phyloP scores from a whole-genome alignment of 257 asterid genomes.

The Penstemon newberryi region DNA sequence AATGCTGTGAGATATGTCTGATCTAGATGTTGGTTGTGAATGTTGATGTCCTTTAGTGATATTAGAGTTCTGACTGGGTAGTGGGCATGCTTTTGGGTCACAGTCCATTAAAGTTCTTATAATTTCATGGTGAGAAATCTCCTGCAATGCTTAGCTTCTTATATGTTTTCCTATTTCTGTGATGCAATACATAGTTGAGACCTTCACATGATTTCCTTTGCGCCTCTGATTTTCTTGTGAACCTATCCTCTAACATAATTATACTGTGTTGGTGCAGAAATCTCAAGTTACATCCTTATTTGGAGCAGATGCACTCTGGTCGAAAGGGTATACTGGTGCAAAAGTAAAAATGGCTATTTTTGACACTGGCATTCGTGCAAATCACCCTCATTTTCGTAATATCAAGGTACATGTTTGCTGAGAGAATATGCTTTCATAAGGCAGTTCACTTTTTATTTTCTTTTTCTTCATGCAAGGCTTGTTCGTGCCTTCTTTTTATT shows the following conservation, averaged over 20 bases:
- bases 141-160: not conserved
- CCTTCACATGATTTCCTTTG: not conserved
- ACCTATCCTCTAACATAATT: constrained; percentile 19
- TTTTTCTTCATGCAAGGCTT: not conserved
- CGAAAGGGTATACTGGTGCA: constrained; percentile 87
- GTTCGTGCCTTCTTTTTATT: not conserved
- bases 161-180: constrained; percentile 14
- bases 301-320: constrained; percentile 96
- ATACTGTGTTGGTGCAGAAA: constrained; percentile 60
- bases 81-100: constrained; percentile 12
- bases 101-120: not conserved
- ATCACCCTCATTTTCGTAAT: constrained; percentile 97
- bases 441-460: constrained; percentile 14
- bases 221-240: constrained; percentile 19
- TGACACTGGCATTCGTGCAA: constrained; percentile 89
- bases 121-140: constrained; percentile 4
- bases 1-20: constrained; percentile 11
- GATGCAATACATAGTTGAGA: not conserved
- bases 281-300: constrained; percentile 94
- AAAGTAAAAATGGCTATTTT: constrained; percentile 98
- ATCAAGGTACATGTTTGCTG: constrained; percentile 62
- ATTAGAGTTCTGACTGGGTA: not conserved
- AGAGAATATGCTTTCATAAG: constrained; percentile 16
- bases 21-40: not conserved
- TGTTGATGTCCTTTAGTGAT: constrained; percentile 7